Evolutionary conservation across 257 asterid genomes (phyloP).

Genomic region (Primulina huaijiensis): DNA sequence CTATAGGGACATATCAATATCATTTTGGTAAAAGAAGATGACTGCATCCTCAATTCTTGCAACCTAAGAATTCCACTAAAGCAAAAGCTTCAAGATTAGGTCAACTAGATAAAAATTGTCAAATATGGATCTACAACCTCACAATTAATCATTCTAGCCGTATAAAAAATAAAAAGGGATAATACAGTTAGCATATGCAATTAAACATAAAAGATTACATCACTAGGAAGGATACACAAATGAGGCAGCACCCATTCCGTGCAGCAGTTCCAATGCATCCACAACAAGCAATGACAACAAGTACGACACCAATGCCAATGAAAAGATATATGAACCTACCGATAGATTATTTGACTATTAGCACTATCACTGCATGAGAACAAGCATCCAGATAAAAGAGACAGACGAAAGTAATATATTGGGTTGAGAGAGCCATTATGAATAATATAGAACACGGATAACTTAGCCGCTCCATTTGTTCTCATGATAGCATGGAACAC

Average conservation of each 20-base stretch:
- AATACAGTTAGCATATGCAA: neutral
- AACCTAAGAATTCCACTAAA: conserved; percentile 8
- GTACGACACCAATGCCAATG: conserved; percentile 67
- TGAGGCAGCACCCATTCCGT: conserved; percentile 87
- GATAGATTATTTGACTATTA: conserved; percentile 21
- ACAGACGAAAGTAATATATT: neutral
- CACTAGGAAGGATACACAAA: conserved; percentile 72
- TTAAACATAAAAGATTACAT: neutral
- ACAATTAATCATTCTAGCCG: too few relatives aligned
- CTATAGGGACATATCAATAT: neutral
- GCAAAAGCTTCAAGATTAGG: neutral
- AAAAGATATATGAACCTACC: conserved; percentile 93
- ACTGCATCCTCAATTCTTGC: too few relatives aligned
- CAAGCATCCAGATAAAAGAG: conserved; percentile 5
- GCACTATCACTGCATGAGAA: neutral
- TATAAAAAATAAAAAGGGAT: neutral
- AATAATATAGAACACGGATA: too few relatives aligned
- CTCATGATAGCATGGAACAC: too few relatives aligned
- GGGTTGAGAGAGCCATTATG: neutral
- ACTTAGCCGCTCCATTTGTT: too few relatives aligned
- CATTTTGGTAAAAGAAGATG: neutral
- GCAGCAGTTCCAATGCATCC: conserved; percentile 84
- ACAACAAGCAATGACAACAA: conserved; percentile 70
- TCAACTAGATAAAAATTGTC: too few relatives aligned
- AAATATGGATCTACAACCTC: too few relatives aligned